Base-by-base conservation (phyloP, 352 stramenopile genomes). In the Phytophthora rubi region DNA sequence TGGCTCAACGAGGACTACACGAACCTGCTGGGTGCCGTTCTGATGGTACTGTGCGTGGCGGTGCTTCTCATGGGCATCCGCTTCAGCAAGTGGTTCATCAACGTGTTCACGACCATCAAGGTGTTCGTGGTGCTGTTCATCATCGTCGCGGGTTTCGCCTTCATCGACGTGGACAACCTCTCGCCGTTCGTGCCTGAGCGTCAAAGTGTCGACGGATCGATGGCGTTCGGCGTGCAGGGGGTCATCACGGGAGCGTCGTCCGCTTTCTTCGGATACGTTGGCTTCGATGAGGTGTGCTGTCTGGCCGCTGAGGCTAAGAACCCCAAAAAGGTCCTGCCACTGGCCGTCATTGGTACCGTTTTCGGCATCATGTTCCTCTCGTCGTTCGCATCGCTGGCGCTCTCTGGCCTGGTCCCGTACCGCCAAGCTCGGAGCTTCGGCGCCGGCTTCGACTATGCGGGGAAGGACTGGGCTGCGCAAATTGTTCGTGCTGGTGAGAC, bases 211-310 rank as follows among this genome's bases (percentile, higher is more conserved):
- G 70, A 76, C 26, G 65, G 66, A 6, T 55, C 70, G 0, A 70
- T 76, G 53, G 52, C 65, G 0, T 89, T 81, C 30, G 86, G 89
- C 6, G 30, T 52, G 0, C 71, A 80, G 48, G 88, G 89, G 28
- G 77, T 98, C 53, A 81, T 98, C 62, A 79, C 75, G 7, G 92
- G 90, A 13, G 80, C 89, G 2, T 94, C 92, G 23, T 88, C 89
- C 13, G 93, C 89, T 18, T 98, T 98, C 80, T 98, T 98, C 77
- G 93, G 93, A 32, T 98, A 96, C 71, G 77, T 98, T 47, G 96
- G 96, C 7, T 98, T 98, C 68, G 96, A 99, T 73, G 94, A 98
- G 62, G 87, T 99, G 12, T 97, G 91, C 70, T 98, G 92, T 70
- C 72, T 98, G 4, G 87, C 91, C n/a, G 87, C 85, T 13, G 88